phyloP scores from a whole-genome alignment of 768 basidiomycete genomes.

The Leucogyrophana mollusca region DNA sequence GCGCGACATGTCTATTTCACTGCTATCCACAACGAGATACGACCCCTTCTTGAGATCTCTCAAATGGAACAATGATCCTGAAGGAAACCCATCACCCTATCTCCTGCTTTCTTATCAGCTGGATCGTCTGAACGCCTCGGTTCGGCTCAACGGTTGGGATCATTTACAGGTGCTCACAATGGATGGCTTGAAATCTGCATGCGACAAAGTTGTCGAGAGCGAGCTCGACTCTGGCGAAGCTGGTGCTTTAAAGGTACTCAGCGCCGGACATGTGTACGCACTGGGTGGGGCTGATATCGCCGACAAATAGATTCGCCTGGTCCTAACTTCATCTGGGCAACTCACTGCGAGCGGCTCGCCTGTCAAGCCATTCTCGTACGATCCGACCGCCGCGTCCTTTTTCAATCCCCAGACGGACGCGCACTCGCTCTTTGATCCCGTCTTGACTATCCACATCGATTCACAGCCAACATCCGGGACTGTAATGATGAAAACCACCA shows the following conservation, averaged over 20 bases:
- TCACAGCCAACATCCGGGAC: conserved; percentile 50
- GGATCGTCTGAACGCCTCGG: conserved; percentile 56
- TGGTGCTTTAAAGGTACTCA: conserved; percentile 23
- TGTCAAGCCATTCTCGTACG: conserved; percentile 30
- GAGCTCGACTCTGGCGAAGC: conserved; percentile 9
- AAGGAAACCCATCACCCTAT: conserved; percentile 53
- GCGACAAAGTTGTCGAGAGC: conserved; percentile 41
- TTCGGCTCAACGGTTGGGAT: conserved; percentile 51
- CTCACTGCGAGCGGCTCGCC: conserved; percentile 35
- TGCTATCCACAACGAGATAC: conserved; percentile 58
- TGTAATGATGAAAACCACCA: conserved; percentile 66
- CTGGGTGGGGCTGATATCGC: too few species aligned
- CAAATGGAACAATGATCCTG: conserved; percentile 57
- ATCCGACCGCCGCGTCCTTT: conserved; percentile 38
- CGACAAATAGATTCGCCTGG: conserved; percentile 49
- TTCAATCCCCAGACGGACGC: conserved; percentile 34
- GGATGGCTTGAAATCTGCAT: conserved; percentile 38
- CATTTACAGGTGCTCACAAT: conserved; percentile 35
- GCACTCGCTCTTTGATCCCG: conserved; percentile 25
- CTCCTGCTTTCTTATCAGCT: conserved; percentile 61
- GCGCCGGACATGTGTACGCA: too few species aligned
- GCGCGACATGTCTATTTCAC: conserved; percentile 20
- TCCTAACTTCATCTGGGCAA: conserved; percentile 38
- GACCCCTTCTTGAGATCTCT: conserved; percentile 47
- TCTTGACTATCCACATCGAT: conserved; percentile 56